Base-by-base conservation (phyloP, 108 stramenopile genomes). In the Chaetoceros muelleri region DNA sequence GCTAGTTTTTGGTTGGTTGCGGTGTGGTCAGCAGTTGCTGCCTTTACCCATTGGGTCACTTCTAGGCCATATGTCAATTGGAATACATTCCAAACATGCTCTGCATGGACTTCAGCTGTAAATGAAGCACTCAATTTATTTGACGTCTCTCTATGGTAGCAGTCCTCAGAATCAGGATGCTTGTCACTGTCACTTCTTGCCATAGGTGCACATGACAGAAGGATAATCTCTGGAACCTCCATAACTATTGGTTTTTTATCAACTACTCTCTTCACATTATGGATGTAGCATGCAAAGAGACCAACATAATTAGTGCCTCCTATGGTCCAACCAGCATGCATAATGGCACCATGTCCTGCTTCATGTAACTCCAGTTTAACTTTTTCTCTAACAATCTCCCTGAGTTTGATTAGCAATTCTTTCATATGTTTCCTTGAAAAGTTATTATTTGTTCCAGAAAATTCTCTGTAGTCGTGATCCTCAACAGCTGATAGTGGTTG, bases 301-400 rank as follows among this genome's bases (percentile, higher is more conserved):
- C 34, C 34, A 13, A 40, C 34, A 40, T 60, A 60, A 30, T 60
- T 47, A 21, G 47, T 50, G 5, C 59, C 59, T 23, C 2, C n/a
- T 28, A 50, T 51, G 2, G 26, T 60, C 59, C 59, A 60, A 2
- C 28, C 59, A 60, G 48, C 59, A 20, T 60, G 48, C n/a, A 60
- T 48, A 28, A 60, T 48, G 8, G 48, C 26, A 28, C 59, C 59
- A 28, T 21, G 24, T 19, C 49, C 49, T 10, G 48, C 59, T 51
- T 2, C 59, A 8, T 60, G 48, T 48, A 60, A 50, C n/a, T 60
- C 59, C 1, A 28, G 24, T 13, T 47, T 1, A 16, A 60, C 19
- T 10, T 22, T 51, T 3, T 30, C 21, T 51, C 50, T 48, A 26
- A 60, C 29, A 1, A 1, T 17, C 30, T 5, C 2, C 1, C 29